Conservation (phyloP, 2,329 filamentous ascomycete species). For the Nemania serpens region DNA sequence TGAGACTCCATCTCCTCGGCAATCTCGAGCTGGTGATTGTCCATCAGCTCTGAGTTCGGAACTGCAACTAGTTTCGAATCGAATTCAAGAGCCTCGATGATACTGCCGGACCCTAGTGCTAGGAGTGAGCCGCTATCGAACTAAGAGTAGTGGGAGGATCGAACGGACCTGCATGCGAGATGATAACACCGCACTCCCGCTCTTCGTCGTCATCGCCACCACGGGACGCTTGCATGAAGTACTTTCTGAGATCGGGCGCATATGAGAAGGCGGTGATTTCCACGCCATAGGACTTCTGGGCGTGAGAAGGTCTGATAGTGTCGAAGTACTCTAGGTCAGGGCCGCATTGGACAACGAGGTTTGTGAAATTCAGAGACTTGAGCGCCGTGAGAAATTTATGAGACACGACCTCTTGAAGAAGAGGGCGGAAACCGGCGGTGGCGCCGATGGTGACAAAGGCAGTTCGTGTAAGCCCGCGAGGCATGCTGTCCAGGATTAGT, state of each 20-base stretch:
- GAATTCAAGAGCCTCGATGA: constrained; percentile 78
- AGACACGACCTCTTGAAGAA: constrained; percentile 70
- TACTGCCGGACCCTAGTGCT: constrained; percentile 78
- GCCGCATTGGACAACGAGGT: constrained; percentile 82
- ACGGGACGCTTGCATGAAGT: constrained; percentile 63
- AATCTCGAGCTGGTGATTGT: constrained; percentile 91
- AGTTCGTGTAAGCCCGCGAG: constrained; percentile 35
- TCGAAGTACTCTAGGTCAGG: constrained; percentile 65
- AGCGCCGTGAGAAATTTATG: constrained; percentile 67
- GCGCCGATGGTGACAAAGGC: constrained; percentile 93
- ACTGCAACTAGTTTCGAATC: constrained; percentile 84
- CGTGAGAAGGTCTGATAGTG: constrained; percentile 26
- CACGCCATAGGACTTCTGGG: constrained; percentile 46
- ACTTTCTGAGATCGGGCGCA: constrained; percentile 61
- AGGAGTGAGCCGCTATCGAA: constrained; percentile 13
- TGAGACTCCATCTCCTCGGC: constrained; percentile 74
- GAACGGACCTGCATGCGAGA: constrained; percentile 82
- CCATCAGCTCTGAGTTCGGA: constrained; percentile 78
- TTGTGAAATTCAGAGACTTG: constrained; percentile 63
- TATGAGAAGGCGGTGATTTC: constrained; percentile 69
- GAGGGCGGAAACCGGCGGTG: constrained; percentile 77
- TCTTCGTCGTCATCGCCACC: constrained; percentile 42
- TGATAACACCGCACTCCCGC: constrained; percentile 69
- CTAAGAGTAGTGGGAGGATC: neutral
- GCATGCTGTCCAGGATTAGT: neutral